These are phyloP conservation scores for Sphagnum tenellum DNA, from an alignment of 225 moss, liverwort and hornwort species.

Conservation along the genomic window DNA sequence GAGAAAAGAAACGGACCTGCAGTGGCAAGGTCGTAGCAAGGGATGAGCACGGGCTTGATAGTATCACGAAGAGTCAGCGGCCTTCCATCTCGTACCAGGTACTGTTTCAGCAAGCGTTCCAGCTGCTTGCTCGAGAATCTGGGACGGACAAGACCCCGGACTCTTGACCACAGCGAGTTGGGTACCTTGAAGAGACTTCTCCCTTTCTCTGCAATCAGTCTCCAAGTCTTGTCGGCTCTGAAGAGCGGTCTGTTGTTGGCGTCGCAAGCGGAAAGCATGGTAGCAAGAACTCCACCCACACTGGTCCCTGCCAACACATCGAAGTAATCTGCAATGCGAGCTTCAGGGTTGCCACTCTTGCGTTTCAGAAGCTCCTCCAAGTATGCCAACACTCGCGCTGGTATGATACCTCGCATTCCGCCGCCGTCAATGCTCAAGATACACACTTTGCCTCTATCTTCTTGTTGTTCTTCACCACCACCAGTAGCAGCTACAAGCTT, in stretches of 20 bases:
- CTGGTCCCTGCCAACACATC: constrained; percentile 83
- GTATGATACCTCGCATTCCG: constrained; percentile 91
- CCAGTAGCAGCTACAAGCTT: too few species aligned
- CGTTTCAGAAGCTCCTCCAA: constrained; percentile 58
- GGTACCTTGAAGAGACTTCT: constrained; percentile 65
- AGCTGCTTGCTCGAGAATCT: constrained; percentile 66
- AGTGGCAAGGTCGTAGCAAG: constrained; percentile 80
- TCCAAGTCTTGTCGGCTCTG: constrained; percentile 63
- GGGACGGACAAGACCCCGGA: constrained; percentile 47
- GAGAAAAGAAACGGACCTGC: constrained; percentile 84
- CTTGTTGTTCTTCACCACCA: too few species aligned
- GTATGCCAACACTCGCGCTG: constrained; percentile 62
- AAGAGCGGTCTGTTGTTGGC: constrained; percentile 54
- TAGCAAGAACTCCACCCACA: constrained; percentile 75
- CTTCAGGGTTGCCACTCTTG: constrained; percentile 67
- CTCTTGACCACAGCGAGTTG: constrained; percentile 38
- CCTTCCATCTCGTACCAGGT: constrained; percentile 53
- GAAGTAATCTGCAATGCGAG: constrained; percentile 78
- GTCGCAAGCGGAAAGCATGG: constrained; percentile 81
- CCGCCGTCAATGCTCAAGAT: constrained; percentile 87
- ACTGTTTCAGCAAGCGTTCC: constrained; percentile 56
- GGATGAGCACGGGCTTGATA: constrained; percentile 82
- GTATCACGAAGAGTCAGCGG: constrained; percentile 75
- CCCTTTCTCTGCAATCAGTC: constrained; percentile 67
- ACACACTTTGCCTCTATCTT: constrained; percentile 50